phyloP scores from a whole-genome alignment of 768 basidiomycete genomes.

The Russula vinacea region DNA sequence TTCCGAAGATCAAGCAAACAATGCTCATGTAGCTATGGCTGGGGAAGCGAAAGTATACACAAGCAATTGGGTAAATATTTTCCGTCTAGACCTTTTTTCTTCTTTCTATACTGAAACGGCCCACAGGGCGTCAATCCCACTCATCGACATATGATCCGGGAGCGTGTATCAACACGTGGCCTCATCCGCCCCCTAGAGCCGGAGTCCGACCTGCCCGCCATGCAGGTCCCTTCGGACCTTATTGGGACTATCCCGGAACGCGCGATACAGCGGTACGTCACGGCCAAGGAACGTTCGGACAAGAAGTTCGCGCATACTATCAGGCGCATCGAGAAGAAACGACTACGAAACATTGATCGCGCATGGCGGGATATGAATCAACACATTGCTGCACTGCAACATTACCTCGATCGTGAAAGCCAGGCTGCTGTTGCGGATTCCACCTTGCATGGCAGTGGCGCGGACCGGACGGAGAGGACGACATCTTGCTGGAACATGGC shows the following conservation, averaged over 20 bases:
- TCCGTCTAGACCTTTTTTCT: neutral
- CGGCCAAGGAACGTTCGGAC: constrained; percentile 56
- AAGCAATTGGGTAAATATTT: constrained; percentile 44
- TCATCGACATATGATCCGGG: constrained; percentile 76
- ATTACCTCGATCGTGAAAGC: constrained; percentile 37
- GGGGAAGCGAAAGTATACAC: constrained; percentile 62
- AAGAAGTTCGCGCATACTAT: constrained; percentile 60
- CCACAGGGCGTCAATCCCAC: constrained; percentile 34
- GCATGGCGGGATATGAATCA: constrained; percentile 60
- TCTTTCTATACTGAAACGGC: neutral
- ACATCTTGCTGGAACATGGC: constrained; percentile 71
- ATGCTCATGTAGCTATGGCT: constrained; percentile 39
- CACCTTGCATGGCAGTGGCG: constrained; percentile 13
- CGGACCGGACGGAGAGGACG: constrained; percentile 26
- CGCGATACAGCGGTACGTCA: constrained; percentile 72
- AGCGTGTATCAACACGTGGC: constrained; percentile 81
- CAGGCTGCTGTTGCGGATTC: constrained; percentile 5
- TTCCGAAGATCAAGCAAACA: constrained; percentile 24
- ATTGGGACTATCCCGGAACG: constrained; percentile 77
- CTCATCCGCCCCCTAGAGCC: constrained; percentile 79
- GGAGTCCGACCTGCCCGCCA: constrained; percentile 59
- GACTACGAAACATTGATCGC: constrained; percentile 60
- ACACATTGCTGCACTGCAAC: constrained; percentile 50
- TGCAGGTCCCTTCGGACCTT: constrained; percentile 59
- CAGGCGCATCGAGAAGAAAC: constrained; percentile 60